A percentile compares a stretch with the other conserved stretches of the same genome.
phyloP scores from a whole-genome alignment of 1,139 yeast species.

The Pneumocystis canis region DNA sequence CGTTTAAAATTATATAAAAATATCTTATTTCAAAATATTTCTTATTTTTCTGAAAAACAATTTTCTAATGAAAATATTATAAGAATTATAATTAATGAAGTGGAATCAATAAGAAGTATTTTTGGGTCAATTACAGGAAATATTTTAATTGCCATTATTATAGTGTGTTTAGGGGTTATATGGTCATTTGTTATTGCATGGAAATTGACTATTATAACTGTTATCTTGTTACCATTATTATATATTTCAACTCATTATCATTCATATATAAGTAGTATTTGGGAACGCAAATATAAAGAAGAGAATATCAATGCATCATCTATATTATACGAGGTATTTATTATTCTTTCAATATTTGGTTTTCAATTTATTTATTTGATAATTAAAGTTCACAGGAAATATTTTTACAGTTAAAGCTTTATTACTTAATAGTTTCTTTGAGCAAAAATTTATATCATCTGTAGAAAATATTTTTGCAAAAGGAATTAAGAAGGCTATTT shows the following conservation, averaged over 20 bases:
- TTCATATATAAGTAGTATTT: constrained; percentile 35
- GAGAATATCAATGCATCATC: constrained; percentile 40
- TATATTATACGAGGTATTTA: constrained; percentile 35
- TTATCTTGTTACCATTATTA: constrained; percentile 56
- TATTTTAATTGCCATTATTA: constrained; percentile 30
- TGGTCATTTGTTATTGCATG: constrained; percentile 81
- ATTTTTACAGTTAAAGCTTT: constrained; percentile 13
- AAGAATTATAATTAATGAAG: constrained; percentile 61
- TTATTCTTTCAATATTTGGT: not conserved
- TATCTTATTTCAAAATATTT: constrained; percentile 39
- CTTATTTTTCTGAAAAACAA: constrained; percentile 36
- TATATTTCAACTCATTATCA: constrained; percentile 37
- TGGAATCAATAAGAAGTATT: constrained; percentile 57
- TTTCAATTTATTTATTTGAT: constrained; percentile 3
- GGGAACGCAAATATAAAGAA: constrained; percentile 50
- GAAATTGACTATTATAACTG: constrained; percentile 69
- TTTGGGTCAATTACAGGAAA: constrained; percentile 40
- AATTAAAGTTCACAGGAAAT: constrained; percentile 3
- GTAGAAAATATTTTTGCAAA: not conserved
- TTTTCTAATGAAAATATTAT: constrained; percentile 39
- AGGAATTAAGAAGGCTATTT: constrained; percentile 32
- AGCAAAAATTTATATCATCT: not conserved
- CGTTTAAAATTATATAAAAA: constrained; percentile 38
- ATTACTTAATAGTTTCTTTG: constrained; percentile 23
- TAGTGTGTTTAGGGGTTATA: constrained; percentile 44